Conservation (phyloP, 345 rosid genomes). For the Pistacia integerrima region DNA sequence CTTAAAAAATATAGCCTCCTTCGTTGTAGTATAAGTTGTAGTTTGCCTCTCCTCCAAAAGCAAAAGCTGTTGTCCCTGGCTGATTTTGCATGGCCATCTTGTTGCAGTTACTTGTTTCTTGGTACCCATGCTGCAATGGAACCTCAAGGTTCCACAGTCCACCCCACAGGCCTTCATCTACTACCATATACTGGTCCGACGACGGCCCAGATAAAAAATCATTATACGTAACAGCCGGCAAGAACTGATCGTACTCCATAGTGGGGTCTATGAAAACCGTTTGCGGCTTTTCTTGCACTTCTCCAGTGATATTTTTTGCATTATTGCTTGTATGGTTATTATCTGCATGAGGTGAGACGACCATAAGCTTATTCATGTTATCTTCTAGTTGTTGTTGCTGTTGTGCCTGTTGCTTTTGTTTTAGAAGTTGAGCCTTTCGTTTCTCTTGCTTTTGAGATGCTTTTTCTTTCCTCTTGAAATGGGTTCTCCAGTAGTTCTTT, state of each 20-base stretch:
- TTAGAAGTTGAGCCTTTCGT: slow-evolving; percentile 31
- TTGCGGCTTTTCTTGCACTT: slow-evolving; percentile 22
- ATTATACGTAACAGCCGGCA: slow-evolving; percentile 32
- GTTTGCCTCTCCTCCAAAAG: slow-evolving; percentile 29
- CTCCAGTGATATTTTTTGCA: not conserved
- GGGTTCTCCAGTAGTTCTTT: slow-evolving; percentile 96
- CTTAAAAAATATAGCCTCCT: slow-evolving; percentile 44
- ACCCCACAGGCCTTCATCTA: slow-evolving; percentile 53
- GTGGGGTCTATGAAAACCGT: slow-evolving; percentile 25
- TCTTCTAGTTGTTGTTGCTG: slow-evolving; percentile 19
- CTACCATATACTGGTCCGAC: slow-evolving; percentile 25
- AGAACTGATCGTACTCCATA: slow-evolving; percentile 21
- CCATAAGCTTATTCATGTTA: not conserved
- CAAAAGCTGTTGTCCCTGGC: slow-evolving; percentile 6
- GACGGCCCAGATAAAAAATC: slow-evolving; percentile 31
- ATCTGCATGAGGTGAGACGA: not conserved
- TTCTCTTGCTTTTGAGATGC: slow-evolving; percentile 36
- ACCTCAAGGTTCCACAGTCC: slow-evolving; percentile 58
- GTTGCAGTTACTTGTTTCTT: slow-evolving; percentile 21
- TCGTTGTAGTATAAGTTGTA: slow-evolving; percentile 11
- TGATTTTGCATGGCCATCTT: slow-evolving; percentile 32
- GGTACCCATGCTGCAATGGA: not conserved
- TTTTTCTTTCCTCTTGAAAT: slow-evolving; percentile 62
- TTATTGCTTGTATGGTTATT: not conserved
- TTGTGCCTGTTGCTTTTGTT: slow-evolving; percentile 26